phyloP scores from a whole-genome alignment of 1,284 basidiomycete species.

The Puccinia triticina region DNA sequence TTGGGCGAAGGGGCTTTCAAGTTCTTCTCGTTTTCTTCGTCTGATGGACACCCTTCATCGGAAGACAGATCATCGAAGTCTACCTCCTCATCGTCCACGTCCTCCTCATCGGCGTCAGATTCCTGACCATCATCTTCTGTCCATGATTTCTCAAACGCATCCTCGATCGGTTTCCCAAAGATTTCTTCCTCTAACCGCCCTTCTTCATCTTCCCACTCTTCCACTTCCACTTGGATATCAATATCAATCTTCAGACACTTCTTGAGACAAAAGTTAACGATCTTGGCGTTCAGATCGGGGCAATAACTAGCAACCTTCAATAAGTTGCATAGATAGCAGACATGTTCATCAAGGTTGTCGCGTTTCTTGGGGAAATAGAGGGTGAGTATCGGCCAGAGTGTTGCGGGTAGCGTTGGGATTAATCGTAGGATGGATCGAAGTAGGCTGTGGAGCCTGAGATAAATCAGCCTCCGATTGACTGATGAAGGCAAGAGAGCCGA shows the following conservation, averaged over 20 bases:
- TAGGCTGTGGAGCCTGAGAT: constrained; percentile 83
- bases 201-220: constrained; percentile 76
- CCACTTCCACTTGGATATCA: constrained; percentile 92
- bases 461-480: constrained; percentile 78
- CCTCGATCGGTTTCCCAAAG: constrained; percentile 54
- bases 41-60: constrained; percentile 66
- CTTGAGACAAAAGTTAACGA: constrained; percentile 83
- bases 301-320: constrained; percentile 85
- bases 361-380: constrained; percentile 90
- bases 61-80: constrained; percentile 64
- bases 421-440: constrained; percentile 81
- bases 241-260: constrained; percentile 94
- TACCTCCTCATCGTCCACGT: constrained; percentile 61
- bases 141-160: constrained; percentile 56
- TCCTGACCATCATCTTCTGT: constrained; percentile 61
- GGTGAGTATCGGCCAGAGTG: constrained; percentile 80
- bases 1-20: constrained; percentile 61
- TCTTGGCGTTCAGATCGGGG: constrained; percentile 80
- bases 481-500: constrained; percentile 48
- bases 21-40: constrained; percentile 59
- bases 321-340: constrained; percentile 89
- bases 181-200: constrained; percentile 59
- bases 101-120: constrained; percentile 67
- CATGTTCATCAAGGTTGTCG: constrained; percentile 76
- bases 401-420: constrained; percentile 83